A percentile compares a stretch with the other conserved stretches of the same genome.
phyloP scores from a whole-genome alignment of 352 stramenopile species.

The Phytopythium chamaehyphon region DNA sequence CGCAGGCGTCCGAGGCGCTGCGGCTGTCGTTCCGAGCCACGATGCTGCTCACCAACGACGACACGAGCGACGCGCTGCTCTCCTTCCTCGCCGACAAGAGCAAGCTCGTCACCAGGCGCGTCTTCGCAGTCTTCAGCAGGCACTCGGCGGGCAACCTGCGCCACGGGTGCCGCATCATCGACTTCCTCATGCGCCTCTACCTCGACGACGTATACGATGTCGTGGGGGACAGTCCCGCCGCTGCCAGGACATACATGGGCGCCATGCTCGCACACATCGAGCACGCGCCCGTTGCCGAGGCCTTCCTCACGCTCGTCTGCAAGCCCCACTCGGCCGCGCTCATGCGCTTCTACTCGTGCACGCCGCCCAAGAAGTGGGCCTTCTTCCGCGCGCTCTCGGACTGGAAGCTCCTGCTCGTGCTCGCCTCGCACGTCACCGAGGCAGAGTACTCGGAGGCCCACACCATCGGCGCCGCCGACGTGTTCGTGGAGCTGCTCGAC shows the following conservation, averaged over 20 bases:
- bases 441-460: slow-evolving; percentile 58
- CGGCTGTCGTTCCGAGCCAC: slow-evolving; percentile 80
- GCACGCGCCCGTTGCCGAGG: slow-evolving; percentile 77
- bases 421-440: slow-evolving; percentile 77
- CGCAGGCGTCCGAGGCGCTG: slow-evolving; percentile 56
- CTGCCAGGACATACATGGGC: slow-evolving; percentile 78
- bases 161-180: slow-evolving; percentile 85
- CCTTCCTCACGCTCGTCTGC: slow-evolving; percentile 85
- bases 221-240: slow-evolving; percentile 52
- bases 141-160: slow-evolving; percentile 74
- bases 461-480: slow-evolving; percentile 78
- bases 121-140: slow-evolving; percentile 78
- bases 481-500: slow-evolving; percentile 87
- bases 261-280: slow-evolving; percentile 80
- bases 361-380: slow-evolving; percentile 81
- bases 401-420: slow-evolving; percentile 85
- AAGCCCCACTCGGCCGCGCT: slow-evolving; percentile 75
- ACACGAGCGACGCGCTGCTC: slow-evolving; percentile 72
- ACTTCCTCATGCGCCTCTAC: slow-evolving; percentile 82
- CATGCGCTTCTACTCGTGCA: slow-evolving; percentile 63
- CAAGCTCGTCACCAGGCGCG: slow-evolving; percentile 66
- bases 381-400: slow-evolving; percentile 85
- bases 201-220: slow-evolving; percentile 88
- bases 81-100: slow-evolving; percentile 81
- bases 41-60: slow-evolving; percentile 87